Base-by-base conservation (phyloP, 2,329 filamentous ascomycete species). In the Botrytis medusae region DNA sequence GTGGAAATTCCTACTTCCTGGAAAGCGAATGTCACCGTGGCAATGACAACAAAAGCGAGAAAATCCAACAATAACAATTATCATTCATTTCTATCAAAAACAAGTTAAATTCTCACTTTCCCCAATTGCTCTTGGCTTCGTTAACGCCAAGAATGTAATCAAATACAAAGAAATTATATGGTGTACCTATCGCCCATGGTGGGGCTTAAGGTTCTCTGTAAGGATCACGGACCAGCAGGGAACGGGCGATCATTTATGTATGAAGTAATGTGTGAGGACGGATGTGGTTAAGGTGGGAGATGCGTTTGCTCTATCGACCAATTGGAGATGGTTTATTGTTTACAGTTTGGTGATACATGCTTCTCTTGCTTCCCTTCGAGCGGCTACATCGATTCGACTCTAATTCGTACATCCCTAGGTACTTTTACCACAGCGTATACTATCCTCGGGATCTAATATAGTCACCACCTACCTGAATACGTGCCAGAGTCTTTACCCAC, bases 131-230 rank as follows among this genome's bases (percentile, higher is more conserved):
- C 60, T 62, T 62, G 60, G 60, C 60, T 62, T 40, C n/a, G n/a
- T 18, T 4, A 18, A 40, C 34, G 60, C 60, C 60, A 62, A 62
- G 60, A 62, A 40, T 62, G 60, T 14, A 62, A 62, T 62, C 25
- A 62, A 62, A 62, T n/a, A 40, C 34, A 62, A 54, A 54, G 51
- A 54, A 54, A 54, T 29, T 54, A 54, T 54, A 54, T n/a, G 51
- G n/a, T 54, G 10, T 18, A 29, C n/a, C 51, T 62, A 40, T 40
- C 60, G 37, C 22, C n/a, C 40, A 14, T 25, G 60, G 60, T 40
- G 60, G 34, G 22, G 60, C 60, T 40, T 40, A 9, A n/a, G 22
- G 34, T 62, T 62, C 60, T 62, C 37, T 22, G 40, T 61, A 6
- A 34, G 37, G 40, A 40, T 54, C 59, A 62, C 60, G 60, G 60